Evolutionary conservation across 1,284 basidiomycete species (phyloP), one percentile per base, ranked within the genome.

Genomic region (Cutaneotrichosporon curvatum): DNA sequence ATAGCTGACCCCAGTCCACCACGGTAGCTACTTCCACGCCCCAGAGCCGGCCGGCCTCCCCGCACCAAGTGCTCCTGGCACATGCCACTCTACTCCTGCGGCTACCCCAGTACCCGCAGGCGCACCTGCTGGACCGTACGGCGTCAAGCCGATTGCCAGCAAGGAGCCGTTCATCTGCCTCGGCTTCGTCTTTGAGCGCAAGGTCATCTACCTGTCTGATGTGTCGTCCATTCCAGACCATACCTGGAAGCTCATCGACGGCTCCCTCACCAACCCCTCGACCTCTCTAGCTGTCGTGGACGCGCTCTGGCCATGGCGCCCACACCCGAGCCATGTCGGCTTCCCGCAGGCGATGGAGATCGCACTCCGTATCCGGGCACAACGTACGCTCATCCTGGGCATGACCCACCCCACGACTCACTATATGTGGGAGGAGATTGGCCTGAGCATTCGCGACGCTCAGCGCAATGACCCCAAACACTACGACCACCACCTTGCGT

Each of bases 341-440:
- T 59, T 71, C 47, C 43, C 58, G 4, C 61, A 71, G 50, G 67
- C 71, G 3, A 56, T 72, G 32, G 44, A 43, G 5, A 56, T 64
- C 21, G 57, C 67, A 11, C 50, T 67, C 19, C 55, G 61, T 5
- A 44, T 73, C 22, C 52, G 59, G 25, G 57, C 72, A 3, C 15
- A 35, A 6, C 56, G 55, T 32, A 72, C 72, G n/a, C 68, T 65
- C 43, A 44, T 70, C 19, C 51, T 70, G 12, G 72, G 70, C 16
- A 65, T 67, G 40, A 62, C 68, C 1, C 72, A 73, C 48, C 70
- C 70, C 4, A 61, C 61, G 11, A 60, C 67, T 12, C 71, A 73
- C 51, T 66, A 54, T 37, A 63, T 67, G 57, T 73, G 71, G 70
- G 58, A 63, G 37, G 65, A 65, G 38, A 48, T 71, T 2, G 67